Evolutionary conservation across 148 eudicot genomes (phyloP).

Genomic region (Nepenthes gracilis): DNA sequence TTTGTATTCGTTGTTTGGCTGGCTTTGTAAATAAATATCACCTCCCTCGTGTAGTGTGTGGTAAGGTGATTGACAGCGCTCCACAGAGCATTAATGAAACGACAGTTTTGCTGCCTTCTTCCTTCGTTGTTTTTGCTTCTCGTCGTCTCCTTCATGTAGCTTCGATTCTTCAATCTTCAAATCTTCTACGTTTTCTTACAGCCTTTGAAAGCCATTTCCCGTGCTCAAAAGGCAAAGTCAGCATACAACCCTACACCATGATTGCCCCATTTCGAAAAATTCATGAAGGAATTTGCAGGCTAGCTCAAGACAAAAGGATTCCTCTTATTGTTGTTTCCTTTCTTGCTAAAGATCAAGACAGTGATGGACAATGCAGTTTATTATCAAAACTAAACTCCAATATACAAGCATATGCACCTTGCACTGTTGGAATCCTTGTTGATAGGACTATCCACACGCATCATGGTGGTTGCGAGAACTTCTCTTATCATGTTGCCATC

Average conservation of each 20-base stretch:
- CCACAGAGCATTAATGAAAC: too few relatives aligned
- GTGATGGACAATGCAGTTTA: neutral
- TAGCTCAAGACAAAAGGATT: conserved; percentile 3
- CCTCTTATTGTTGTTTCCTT: conserved; percentile 11
- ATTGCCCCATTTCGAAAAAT: conserved; percentile 3
- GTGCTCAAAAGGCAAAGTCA: neutral
- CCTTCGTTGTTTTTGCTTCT: too few relatives aligned
- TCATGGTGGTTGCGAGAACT: too few relatives aligned
- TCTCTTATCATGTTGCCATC: neutral
- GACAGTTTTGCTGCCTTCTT: too few relatives aligned
- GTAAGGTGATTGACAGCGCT: too few relatives aligned
- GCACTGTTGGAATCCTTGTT: conserved; percentile 9
- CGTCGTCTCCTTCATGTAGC: too few relatives aligned
- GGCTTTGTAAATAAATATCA: too few relatives aligned
- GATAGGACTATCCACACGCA: neutral
- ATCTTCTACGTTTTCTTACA: too few relatives aligned
- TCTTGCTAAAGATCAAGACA: neutral
- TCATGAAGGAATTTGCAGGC: conserved; percentile 7
- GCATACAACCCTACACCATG: conserved; percentile 5
- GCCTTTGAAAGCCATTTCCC: conserved; percentile 1
- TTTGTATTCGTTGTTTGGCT: too few relatives aligned
- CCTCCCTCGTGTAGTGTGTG: too few relatives aligned
- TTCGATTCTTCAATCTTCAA: too few relatives aligned
- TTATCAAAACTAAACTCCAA: neutral
- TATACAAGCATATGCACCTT: neutral